Conservation (phyloP, 352 stramenopile genomes). For the Phytophthora melonis region DNA sequence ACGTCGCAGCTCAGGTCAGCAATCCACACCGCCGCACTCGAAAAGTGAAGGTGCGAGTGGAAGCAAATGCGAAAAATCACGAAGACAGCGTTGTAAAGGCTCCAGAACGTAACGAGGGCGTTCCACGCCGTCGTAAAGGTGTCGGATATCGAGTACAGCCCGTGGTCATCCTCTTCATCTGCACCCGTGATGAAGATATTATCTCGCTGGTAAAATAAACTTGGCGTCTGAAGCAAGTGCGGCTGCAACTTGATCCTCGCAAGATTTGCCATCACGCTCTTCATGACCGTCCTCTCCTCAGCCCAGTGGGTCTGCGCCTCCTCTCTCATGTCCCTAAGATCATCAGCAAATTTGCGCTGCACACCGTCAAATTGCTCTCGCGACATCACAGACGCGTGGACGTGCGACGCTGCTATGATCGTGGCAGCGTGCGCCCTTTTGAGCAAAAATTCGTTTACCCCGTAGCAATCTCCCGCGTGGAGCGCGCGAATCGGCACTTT, state of each 20-base stretch:
- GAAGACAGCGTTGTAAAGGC: constrained; percentile 63
- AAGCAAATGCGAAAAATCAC: constrained; percentile 76
- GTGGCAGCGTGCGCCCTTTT: constrained; percentile 52
- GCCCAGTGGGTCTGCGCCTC: constrained; percentile 27
- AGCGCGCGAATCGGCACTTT: constrained; percentile 51
- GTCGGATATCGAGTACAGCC: constrained; percentile 18
- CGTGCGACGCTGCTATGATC: constrained; percentile 48
- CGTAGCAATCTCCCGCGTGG: constrained; percentile 59
- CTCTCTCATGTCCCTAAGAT: constrained; percentile 15
- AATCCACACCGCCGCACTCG: constrained; percentile 31
- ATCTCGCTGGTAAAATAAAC: constrained; percentile 63
- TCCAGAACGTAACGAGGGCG: constrained; percentile 53
- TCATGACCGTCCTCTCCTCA: constrained; percentile 44
- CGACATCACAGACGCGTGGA: constrained; percentile 63
- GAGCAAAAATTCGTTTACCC: constrained; percentile 69
- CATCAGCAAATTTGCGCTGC: constrained; percentile 62
- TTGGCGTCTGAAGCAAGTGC: constrained; percentile 49
- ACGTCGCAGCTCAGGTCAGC: constrained; percentile 45
- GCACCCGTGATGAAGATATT: neutral
- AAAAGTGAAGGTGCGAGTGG: constrained; percentile 31
- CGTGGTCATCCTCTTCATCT: constrained; percentile 18
- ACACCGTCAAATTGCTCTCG: constrained; percentile 75
- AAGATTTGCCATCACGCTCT: constrained; percentile 49
- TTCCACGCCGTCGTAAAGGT: constrained; percentile 47
- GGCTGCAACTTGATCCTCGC: constrained; percentile 54